Base-by-base conservation (phyloP, 2,329 filamentous ascomycete genomes). In the Phyllosticta capitalensis region DNA sequence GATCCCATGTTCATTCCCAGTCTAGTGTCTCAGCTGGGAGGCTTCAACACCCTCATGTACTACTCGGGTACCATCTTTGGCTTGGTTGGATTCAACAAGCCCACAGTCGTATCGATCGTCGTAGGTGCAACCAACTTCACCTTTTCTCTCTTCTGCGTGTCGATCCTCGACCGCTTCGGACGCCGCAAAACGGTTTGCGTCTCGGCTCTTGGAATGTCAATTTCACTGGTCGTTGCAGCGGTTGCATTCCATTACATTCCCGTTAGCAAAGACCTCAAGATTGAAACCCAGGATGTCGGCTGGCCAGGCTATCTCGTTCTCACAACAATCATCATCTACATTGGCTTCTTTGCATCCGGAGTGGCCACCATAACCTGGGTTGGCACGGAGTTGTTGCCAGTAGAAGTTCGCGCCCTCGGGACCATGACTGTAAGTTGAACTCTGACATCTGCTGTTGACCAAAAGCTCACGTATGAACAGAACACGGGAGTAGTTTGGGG, bases 1-100 rank as follows among this genome's bases (percentile, higher is more conserved):
- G 2, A 1, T 28, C 10, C 12, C 38, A 52, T 88, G 0, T 95
- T 95, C 74, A 79, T 81, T 1, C 81, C 81, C 61, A 77, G 90
- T 62, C 77, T 81, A 0, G 68, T 86, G 63, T 64, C 74, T 38
- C 71, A 75, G 50, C 71, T 75, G 66, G 73, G 71, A 56, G 73
- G 74, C 55, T 75, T 75, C 66, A 95, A 96, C 75, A 91, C 88
- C 10, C 78, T 96, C 28, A 95, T 95, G 90, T 95, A 95, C 73
- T 95, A 73, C 61, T 67, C 65, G 7, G 67, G 68, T 1, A 73
- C 70, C 0, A 66, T 74, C 9, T 74, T 74, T 64, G 71, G 69
- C 30, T 79, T 90, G 30, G 81, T 95, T 0, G 87, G 87, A 0
- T 95, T 95, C 70, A 79, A 81, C 50, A 87, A 84, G 59, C 90